phyloP scores from a whole-genome alignment of 2,329 filamentous ascomycete genomes.

The Ophiostoma sp. region DNA sequence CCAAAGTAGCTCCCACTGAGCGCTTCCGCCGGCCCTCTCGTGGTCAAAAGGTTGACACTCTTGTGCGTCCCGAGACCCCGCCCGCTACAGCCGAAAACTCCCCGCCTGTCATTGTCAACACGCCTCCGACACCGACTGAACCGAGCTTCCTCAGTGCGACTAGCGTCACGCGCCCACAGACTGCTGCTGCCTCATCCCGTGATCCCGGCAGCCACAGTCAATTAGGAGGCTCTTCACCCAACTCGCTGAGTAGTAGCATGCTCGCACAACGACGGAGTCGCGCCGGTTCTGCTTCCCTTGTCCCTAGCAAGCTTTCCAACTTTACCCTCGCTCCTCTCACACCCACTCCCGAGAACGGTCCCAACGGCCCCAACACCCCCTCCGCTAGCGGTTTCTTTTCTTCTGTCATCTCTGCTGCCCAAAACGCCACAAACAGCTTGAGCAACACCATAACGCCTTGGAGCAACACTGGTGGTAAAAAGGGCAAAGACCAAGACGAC shows the following conservation, averaged over 20 bases:
- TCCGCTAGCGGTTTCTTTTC: constrained; percentile 79
- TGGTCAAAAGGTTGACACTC: constrained; percentile 33
- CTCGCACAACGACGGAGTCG: constrained; percentile 59
- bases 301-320: constrained; percentile 83
- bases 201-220: constrained; percentile 19
- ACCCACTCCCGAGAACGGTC: constrained; percentile 65
- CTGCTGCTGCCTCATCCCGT: constrained; percentile 15
- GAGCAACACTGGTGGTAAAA: constrained; percentile 24
- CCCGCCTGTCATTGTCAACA: constrained; percentile 57
- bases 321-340: constrained; percentile 67
- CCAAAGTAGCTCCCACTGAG: constrained; percentile 27
- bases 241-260: constrained; percentile 51
- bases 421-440: constrained; percentile 76
- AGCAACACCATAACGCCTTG: constrained; percentile 65
- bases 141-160: constrained; percentile 28
- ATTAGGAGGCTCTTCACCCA: constrained; percentile 54
- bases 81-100: constrained; percentile 40
- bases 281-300: constrained; percentile 51
- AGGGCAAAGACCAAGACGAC: constrained; percentile 20
- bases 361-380: constrained; percentile 43
- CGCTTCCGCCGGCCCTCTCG: constrained; percentile 29
- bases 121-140: constrained; percentile 60
- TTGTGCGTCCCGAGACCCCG: constrained; percentile 44
- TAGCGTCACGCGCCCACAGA: constrained; percentile 18
- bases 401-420: constrained; percentile 84